A percentile compares a stretch with the other conserved stretches of the same genome.
Conservation (phyloP, 768 basidiomycete genomes). For the Pholiota microspora region DNA sequence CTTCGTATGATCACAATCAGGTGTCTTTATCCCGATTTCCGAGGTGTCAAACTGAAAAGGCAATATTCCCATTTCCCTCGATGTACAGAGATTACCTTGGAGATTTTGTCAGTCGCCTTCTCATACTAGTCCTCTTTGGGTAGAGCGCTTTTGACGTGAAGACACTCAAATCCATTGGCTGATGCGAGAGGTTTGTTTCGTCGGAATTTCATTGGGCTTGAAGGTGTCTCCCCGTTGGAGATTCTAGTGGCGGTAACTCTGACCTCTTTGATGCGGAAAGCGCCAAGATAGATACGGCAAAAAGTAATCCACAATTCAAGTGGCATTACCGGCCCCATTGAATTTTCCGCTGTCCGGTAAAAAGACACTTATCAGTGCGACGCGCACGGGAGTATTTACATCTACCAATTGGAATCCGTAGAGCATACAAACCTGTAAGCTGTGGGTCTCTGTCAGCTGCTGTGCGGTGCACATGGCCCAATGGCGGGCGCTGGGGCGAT, state of each 20-base stretch:
- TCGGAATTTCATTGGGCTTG: background rate
- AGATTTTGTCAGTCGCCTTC: background rate
- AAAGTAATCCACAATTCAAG: background rate
- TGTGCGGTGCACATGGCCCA: slow-evolving; percentile 2
- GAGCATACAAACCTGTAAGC: background rate
- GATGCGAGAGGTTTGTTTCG: background rate
- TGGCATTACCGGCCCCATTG: background rate
- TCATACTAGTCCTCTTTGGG: background rate
- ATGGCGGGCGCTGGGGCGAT: background rate
- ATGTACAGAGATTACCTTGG: background rate
- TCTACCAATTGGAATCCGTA: background rate
- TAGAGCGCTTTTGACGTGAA: background rate
- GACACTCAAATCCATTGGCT: background rate
- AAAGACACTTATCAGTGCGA: background rate
- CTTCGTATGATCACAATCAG: background rate
- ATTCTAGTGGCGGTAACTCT: background rate
- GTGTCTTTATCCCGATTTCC: background rate
- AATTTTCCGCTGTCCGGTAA: background rate
- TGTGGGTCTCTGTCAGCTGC: background rate
- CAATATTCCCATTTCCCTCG: background rate
- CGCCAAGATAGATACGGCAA: background rate
- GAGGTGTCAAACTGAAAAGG: background rate
- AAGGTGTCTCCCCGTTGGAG: no score
- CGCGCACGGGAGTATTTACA: background rate
- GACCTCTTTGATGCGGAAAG: background rate